Percentiles rank a stretch among this genome's conserved stretches.
phyloP scores from a whole-genome alignment of 148 eudicot genomes.

The Oxyria digyna region DNA sequence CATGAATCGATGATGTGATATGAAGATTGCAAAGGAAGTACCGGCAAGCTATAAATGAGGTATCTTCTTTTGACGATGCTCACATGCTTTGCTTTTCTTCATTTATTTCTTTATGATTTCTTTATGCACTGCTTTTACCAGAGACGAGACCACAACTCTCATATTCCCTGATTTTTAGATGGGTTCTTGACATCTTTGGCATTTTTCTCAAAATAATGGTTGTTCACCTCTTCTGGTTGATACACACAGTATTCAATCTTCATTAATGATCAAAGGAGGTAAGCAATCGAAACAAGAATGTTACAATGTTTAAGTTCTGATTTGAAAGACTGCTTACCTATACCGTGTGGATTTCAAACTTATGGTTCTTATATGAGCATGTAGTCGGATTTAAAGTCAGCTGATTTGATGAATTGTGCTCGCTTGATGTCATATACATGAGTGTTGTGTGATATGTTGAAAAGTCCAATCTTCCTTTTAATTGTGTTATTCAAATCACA shows the following conservation, averaged over 20 bases:
- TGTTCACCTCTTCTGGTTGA: background rate
- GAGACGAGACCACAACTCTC: background rate
- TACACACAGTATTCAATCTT: background rate
- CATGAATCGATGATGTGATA: too few species aligned
- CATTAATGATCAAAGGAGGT: conserved; percentile 3
- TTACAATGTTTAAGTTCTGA: background rate
- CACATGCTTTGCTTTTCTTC: conserved; percentile 3
- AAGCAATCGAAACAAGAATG: background rate
- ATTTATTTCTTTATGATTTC: background rate
- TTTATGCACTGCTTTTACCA: conserved; percentile 1
- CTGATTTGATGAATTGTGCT: too few species aligned
- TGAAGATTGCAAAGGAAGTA: too few species aligned
- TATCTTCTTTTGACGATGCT: background rate
- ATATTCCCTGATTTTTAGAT: conserved; percentile 2
- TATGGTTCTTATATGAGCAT: conserved; percentile 3
- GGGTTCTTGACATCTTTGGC: background rate
- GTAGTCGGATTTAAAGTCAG: too few species aligned
- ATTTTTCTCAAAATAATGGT: background rate
- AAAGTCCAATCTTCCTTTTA: too few species aligned
- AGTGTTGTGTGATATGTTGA: too few species aligned
- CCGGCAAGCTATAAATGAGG: background rate
- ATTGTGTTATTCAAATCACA: too few species aligned
- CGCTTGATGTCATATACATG: too few species aligned
- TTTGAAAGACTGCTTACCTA: background rate
- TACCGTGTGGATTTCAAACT: conserved; percentile 1